Evolutionary conservation across 2,329 filamentous ascomycete genomes (phyloP), one percentile per base, ranked within the genome.

Genomic region (Ambrosiella cleistominuta): DNA sequence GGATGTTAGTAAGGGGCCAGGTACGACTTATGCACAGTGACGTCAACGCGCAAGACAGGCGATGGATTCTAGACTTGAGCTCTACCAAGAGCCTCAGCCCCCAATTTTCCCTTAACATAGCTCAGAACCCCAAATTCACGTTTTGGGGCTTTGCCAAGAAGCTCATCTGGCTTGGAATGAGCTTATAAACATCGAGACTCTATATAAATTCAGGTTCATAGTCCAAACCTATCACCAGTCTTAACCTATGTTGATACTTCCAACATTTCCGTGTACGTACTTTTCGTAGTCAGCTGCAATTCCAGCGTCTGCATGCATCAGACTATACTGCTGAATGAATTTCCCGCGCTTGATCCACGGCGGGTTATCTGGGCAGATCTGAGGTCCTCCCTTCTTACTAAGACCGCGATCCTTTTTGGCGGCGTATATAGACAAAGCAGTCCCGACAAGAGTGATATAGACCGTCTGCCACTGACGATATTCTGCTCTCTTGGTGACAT

Each of bases 281-380:
- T 87, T 86, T 64, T 77, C 75, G 66, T 86, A 84, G 68, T 89
- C 85, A 13, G 80, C 77, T 8, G 86, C 85, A 61, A 88, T 78
- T 9, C 85, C 85, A 19, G 85, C 79, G 68, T 89, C 85, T 19
- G 85, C 85, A 66, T 88, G 82, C 62, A 87, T 77, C 53, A 89
- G 73, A 56, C 81, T 85, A 66, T 87, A 89, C n/a, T 76, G 78
- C 66, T 75, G 79, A 62, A 87, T 71, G 42, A 88, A 69, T 58
- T 73, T 73, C 17, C 78, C 78, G 61, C 70, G 74, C 63, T 70
- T 76, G 49, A 77, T 68, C 71, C 69, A 83, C 45, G 70, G 72
- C 36, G 72, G 78, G 63, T 71, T 73, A 64, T 76, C 75, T 15
- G 74, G 73, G 61, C 70, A 73, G 60, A 76, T 70, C 15, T 72